Conservation (phyloP, 2,329 filamentous ascomycete genomes). For the Pleurostoma richardsiae region DNA sequence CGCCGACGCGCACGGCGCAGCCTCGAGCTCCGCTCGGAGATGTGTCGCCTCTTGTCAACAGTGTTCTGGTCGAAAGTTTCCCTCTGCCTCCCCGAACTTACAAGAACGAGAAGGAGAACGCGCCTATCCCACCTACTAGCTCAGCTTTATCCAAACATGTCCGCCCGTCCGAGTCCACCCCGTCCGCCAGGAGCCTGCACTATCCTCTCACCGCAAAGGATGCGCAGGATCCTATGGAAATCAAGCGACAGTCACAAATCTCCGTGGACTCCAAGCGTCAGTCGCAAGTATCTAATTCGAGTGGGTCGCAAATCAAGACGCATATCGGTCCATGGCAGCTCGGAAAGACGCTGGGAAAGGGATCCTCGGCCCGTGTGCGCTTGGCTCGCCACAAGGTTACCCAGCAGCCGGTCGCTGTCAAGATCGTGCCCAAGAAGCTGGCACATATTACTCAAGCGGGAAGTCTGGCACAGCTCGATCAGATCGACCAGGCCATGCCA, state of each 20-base stretch:
- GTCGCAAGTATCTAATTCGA: constrained; percentile 14
- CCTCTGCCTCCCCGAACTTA: too few species aligned
- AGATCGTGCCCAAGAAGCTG: constrained; percentile 84
- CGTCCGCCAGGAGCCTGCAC: too few species aligned
- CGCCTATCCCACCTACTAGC: too few species aligned
- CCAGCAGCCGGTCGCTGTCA: constrained; percentile 81
- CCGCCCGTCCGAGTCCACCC: too few species aligned
- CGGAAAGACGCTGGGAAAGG: constrained; percentile 82
- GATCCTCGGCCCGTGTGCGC: constrained; percentile 83
- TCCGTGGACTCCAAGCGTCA: constrained; percentile 26
- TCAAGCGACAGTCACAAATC: constrained; percentile 31
- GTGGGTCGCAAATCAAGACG: constrained; percentile 44
- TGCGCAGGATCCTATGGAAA: constrained; percentile 16
- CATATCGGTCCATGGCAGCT: constrained; percentile 93
- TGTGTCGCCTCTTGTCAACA: too few species aligned
- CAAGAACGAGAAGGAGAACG: too few species aligned
- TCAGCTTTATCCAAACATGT: too few species aligned
- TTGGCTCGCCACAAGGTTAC: constrained; percentile 76
- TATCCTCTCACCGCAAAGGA: constrained; percentile 14
- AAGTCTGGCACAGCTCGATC: constrained; percentile 78
- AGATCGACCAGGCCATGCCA: constrained; percentile 57
- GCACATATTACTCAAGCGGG: constrained; percentile 78
- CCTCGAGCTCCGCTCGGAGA: too few species aligned
- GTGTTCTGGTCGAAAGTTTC: too few species aligned
- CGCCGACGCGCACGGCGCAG: too few species aligned